Evolutionary conservation across 768 basidiomycete species (phyloP).

Genomic region (Sistotremastrum suecicum): DNA sequence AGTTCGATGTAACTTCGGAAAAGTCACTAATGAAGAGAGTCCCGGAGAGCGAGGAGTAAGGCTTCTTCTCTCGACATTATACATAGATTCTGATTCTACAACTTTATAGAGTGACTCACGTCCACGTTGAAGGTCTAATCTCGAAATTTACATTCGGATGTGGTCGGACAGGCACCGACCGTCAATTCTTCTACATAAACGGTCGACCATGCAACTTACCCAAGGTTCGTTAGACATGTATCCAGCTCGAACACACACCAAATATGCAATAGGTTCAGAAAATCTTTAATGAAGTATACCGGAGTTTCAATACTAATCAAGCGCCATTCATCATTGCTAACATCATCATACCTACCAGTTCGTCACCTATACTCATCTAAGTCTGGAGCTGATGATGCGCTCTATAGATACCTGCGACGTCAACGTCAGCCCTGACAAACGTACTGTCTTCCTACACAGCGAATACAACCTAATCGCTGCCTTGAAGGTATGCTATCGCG

Average conservation of each 20-base stretch:
- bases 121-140: constrained; percentile 62
- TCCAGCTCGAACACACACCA: not conserved
- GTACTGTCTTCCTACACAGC: constrained; percentile 85
- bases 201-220: constrained; percentile 71
- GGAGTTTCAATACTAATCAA: constrained; percentile 63
- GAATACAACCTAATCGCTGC: constrained; percentile 67
- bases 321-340: constrained; percentile 75
- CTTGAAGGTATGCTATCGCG: constrained; percentile 43
- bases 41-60: constrained; percentile 10
- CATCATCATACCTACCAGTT: constrained; percentile 69
- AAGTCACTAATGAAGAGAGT: constrained; percentile 30
- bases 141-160: constrained; percentile 68
- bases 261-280: constrained; percentile 53
- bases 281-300: constrained; percentile 86
- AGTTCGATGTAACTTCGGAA: constrained; percentile 57
- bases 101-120: constrained; percentile 13
- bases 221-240: constrained; percentile 33
- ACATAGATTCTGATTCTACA: constrained; percentile 2
- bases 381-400: not conserved
- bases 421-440: constrained; percentile 93
- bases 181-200: constrained; percentile 91
- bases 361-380: constrained; percentile 10
- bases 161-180: constrained; percentile 65
- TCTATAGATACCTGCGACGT: constrained; percentile 66
- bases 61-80: constrained; percentile 8